Evolutionary conservation across 768 basidiomycete species (phyloP).

Genomic region (Lyophyllum semitale): DNA sequence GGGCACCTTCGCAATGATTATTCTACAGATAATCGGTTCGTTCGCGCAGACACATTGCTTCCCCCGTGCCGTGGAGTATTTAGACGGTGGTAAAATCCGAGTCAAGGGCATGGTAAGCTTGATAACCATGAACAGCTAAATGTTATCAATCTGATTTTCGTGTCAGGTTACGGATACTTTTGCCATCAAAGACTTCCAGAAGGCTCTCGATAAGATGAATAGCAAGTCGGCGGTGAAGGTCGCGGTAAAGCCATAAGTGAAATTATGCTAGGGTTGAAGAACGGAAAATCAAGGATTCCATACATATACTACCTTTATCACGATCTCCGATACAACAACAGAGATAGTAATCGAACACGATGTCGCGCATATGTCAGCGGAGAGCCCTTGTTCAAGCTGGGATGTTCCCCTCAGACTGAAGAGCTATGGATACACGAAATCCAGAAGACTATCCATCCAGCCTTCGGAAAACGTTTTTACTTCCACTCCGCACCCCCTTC

Average conservation of each 20-base stretch:
- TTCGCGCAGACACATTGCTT: constrained; percentile 80
- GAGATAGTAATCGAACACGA: neutral
- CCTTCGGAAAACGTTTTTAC: constrained; percentile 77
- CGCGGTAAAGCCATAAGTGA: constrained; percentile 40
- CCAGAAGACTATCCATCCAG: constrained; percentile 21
- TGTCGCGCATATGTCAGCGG: neutral
- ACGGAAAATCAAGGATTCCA: neutral
- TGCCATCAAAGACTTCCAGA: constrained; percentile 59
- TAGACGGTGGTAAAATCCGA: constrained; percentile 72
- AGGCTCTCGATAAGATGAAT: constrained; percentile 67
- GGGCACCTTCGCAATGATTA: neutral
- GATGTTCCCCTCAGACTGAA: neutral
- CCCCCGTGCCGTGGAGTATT: constrained; percentile 76
- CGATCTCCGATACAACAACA: neutral
- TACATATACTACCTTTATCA: neutral
- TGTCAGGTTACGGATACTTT: constrained; percentile 57
- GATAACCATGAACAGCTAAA: neutral
- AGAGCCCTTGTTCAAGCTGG: no score
- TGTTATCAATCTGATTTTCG: neutral
- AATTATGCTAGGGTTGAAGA: neutral
- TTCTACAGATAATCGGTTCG: constrained; percentile 67
- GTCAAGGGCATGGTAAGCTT: constrained; percentile 51
- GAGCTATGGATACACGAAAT: neutral
- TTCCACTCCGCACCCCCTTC: constrained; percentile 83
- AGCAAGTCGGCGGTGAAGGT: constrained; percentile 56